These are phyloP conservation scores for Poa annua DNA, from an alignment of 176 grass and related monocot genomes.

Conservation along the genomic window DNA sequence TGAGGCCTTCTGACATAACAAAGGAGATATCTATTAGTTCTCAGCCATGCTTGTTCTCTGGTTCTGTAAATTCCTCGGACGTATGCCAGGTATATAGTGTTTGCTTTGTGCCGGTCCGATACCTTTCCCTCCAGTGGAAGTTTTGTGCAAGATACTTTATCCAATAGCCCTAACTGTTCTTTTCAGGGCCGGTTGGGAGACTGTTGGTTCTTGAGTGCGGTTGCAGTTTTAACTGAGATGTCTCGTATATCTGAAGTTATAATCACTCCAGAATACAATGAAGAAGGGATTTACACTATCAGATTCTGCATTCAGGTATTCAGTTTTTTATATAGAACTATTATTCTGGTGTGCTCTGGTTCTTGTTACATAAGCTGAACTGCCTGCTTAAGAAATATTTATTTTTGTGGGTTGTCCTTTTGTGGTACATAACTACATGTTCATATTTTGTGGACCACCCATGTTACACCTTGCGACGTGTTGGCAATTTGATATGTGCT, in stretches of 20 bases:
- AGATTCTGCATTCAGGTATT: conserved; percentile 98
- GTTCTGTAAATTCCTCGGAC: conserved; percentile 90
- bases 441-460: background rate
- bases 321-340: no score
- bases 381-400: conserved; percentile 13
- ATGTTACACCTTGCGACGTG: background rate
- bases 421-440: conserved; percentile 1
- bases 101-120: background rate
- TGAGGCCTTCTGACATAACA: conserved; percentile 81
- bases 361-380: conserved; percentile 28
- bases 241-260: conserved; percentile 97
- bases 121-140: background rate
- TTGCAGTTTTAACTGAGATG: conserved; percentile 91
- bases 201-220: conserved; percentile 99
- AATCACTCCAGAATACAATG: conserved; percentile 95
- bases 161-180: conserved; percentile 35
- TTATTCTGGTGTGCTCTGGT: no score
- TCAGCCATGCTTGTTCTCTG: conserved; percentile 94
- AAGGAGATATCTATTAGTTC: conserved; percentile 74
- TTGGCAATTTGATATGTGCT: background rate
- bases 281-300: conserved; percentile 96
- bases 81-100: conserved; percentile 84
- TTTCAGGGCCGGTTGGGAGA: conserved; percentile 94
- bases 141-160: background rate
- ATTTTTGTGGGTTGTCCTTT: conserved; percentile 28